phyloP scores from a whole-genome alignment of 768 basidiomycete species.

The Phanerochaete carnosa region DNA sequence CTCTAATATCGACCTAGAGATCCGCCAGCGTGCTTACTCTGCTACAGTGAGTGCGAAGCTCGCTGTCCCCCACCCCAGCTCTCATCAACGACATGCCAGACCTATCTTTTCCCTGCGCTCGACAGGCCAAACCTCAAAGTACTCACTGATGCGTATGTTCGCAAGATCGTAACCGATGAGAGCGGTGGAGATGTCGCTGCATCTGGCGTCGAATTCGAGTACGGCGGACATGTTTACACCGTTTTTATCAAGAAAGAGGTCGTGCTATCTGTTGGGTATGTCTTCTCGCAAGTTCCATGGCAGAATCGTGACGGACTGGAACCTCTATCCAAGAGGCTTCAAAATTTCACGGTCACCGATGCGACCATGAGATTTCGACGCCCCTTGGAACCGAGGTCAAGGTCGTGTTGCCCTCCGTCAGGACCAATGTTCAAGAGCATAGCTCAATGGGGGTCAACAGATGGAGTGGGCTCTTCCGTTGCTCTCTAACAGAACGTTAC shows the following conservation, averaged over 20 bases:
- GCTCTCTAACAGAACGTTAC: too few relatives aligned
- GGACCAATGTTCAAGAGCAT: conserved; percentile 44
- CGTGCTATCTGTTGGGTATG: not conserved
- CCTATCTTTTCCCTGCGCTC: not conserved
- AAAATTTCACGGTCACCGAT: too few relatives aligned
- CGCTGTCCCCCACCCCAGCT: too few relatives aligned
- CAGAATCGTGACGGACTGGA: too few relatives aligned
- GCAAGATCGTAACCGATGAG: not conserved
- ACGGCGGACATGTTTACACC: not conserved
- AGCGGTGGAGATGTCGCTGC: not conserved
- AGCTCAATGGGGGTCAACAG: not conserved
- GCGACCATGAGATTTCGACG: conserved; percentile 44
- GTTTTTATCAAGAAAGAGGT: conserved; percentile 1
- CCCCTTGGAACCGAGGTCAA: conserved; percentile 43
- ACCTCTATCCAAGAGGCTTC: too few relatives aligned
- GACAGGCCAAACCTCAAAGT: not conserved
- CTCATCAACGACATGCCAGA: not conserved
- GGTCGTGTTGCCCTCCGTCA: conserved; percentile 74
- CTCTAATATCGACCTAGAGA: not conserved
- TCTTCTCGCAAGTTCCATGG: too few relatives aligned
- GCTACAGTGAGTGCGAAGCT: not conserved
- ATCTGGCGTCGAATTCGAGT: conserved; percentile 2
- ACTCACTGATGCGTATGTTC: not conserved
- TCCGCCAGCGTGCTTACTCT: not conserved
- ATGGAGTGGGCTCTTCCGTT: too few relatives aligned